Evolutionary conservation across 2,329 filamentous ascomycete genomes (phyloP).

Genomic region (Monilinia vaccinii-corymbosi): DNA sequence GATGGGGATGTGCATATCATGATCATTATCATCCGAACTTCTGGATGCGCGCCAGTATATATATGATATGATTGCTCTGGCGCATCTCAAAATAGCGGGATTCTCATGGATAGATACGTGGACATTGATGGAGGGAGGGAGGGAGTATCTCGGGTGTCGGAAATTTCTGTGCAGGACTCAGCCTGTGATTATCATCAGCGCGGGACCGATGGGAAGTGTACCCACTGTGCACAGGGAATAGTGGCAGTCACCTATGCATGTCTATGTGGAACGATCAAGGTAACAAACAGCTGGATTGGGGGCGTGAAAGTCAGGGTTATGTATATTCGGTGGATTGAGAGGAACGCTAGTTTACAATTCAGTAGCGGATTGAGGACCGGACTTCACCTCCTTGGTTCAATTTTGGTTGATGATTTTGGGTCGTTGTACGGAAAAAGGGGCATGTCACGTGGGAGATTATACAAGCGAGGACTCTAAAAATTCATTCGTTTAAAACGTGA

Average conservation of each 20-base stretch:
- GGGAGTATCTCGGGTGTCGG: not conserved
- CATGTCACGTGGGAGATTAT: not conserved
- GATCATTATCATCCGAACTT: not conserved
- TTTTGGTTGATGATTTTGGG: too few relatives aligned
- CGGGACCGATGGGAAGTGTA: not conserved
- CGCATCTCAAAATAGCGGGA: not conserved
- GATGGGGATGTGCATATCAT: not conserved
- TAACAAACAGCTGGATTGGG: not conserved
- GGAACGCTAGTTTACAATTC: not conserved
- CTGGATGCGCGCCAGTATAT: not conserved
- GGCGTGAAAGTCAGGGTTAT: accelerated
- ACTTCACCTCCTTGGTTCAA: accelerated
- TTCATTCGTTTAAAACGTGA: not conserved
- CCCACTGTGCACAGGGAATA: not conserved
- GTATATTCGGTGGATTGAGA: accelerated
- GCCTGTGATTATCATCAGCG: not conserved
- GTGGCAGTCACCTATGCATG: not conserved
- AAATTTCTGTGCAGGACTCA: not conserved
- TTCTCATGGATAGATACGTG: not conserved
- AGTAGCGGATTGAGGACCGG: not conserved
- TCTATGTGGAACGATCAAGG: not conserved
- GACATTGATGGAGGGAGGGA: not conserved
- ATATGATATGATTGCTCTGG: not conserved
- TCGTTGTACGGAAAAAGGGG: not conserved
- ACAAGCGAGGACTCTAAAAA: not conserved